These are phyloP conservation scores for Polychaeton citri DNA, from an alignment of 2,329 filamentous ascomycete species.

Conservation along the genomic window DNA sequence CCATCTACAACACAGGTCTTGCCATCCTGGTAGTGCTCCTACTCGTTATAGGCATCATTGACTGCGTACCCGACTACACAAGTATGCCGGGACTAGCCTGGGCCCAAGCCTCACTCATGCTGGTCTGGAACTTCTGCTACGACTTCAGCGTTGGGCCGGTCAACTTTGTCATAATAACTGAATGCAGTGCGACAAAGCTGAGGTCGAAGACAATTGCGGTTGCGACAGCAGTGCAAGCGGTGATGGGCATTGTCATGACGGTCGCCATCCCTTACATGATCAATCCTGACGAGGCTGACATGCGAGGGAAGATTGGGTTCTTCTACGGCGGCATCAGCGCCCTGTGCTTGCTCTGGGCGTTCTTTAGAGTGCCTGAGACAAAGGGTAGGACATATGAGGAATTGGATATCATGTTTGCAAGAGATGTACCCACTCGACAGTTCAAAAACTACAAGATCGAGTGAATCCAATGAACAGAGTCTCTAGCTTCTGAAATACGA, in stretches of 20 bases:
- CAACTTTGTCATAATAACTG: slow-evolving; percentile 26
- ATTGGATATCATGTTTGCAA: slow-evolving; percentile 29
- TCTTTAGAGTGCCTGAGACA: slow-evolving; percentile 27
- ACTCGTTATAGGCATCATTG: slow-evolving; percentile 26
- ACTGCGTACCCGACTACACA: slow-evolving; percentile 21
- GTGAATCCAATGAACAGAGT: slow-evolving; percentile 1
- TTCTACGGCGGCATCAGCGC: slow-evolving; percentile 25
- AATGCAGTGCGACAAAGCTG: slow-evolving; percentile 25
- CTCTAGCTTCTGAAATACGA: too few relatives aligned
- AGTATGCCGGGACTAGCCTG: slow-evolving; percentile 1
- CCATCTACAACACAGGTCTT: slow-evolving; percentile 27
- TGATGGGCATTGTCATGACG: slow-evolving; percentile 26
- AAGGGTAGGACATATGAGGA: slow-evolving; percentile 29
- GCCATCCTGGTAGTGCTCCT: slow-evolving; percentile 21
- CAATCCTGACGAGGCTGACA: slow-evolving; percentile 27
- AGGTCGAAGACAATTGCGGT: slow-evolving; percentile 25
- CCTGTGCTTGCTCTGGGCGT: slow-evolving; percentile 24
- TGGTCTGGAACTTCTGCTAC: slow-evolving; percentile 24
- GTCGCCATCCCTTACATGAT: slow-evolving; percentile 29
- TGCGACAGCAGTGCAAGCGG: slow-evolving; percentile 27
- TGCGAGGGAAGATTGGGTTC: slow-evolving; percentile 29
- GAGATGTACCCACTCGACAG: slow-evolving; percentile 21
- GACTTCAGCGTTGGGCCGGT: slow-evolving; percentile 25
- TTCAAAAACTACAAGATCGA: slow-evolving; percentile 19
- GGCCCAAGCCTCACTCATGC: slow-evolving; percentile 27